Base-by-base conservation (phyloP, 2,329 filamentous ascomycete genomes). In the Setomelanomma holmii region DNA sequence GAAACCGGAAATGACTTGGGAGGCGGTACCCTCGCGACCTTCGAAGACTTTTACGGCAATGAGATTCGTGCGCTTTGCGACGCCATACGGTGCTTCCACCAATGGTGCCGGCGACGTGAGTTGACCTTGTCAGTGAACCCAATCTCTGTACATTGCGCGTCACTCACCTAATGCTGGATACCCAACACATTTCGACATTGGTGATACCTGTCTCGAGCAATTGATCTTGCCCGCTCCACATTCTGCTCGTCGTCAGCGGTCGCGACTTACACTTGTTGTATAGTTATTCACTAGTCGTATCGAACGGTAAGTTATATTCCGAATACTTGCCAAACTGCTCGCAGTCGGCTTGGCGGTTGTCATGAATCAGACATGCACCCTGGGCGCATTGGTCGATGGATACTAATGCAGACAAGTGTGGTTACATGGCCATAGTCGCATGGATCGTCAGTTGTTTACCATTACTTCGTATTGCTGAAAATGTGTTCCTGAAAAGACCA, bases 241-340 rank as follows among this genome's bases (percentile, higher is more conserved):
- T 24, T 52, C 53, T 56, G 17, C 1, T 2, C 10, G 12, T 38
- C 19, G 22, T 46, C 35, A 50, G 33, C 24, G 34, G 8, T 19
- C 33, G n/a, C 24, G 16, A 12, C 4, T 21, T 14, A 3, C 17
- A 5, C n/a, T 40, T 5, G 12, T 19, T 17, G n/a, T 21, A n/a
- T 16, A 21, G 20, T 12, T 8, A 46, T 45, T 45, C 10, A 53
- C 49, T 46, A 4, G 49, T 52, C 22, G 40, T 33, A 22, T 46
- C 44, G 24, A 43, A 52, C 17, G 49, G 39, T 11, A 43, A 43
- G 12, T 34, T 46, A 22, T 52, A 52, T 16, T 39, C 17, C 12
- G 49, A 43, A 43, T 52, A 52, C 10, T 35, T 38, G 16, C 50
- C 44, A 45, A 44, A 53, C 33, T 53, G 39, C 4, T 49, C 45